These are phyloP conservation scores for Chlorociboria aeruginascens DNA, from an alignment of 495 filamentous ascomycete genomes.

Conservation along the genomic window DNA sequence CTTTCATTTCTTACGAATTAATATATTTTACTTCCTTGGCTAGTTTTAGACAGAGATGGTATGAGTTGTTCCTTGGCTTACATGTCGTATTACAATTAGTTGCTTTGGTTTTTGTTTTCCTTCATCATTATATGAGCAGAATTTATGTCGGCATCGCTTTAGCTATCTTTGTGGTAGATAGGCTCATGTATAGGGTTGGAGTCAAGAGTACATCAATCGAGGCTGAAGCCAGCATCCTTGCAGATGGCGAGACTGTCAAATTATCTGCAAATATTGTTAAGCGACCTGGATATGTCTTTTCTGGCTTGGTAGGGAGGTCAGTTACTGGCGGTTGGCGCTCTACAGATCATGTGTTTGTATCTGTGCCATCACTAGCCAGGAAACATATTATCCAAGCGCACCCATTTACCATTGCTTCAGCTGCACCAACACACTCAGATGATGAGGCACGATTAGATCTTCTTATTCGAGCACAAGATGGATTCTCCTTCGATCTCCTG, in stretches of 20 bases:
- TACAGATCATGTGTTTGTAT: constrained; percentile 47
- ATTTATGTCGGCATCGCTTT: constrained; percentile 31
- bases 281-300: neutral
- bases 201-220: constrained; percentile 30
- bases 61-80: constrained; percentile 45
- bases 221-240: constrained; percentile 34
- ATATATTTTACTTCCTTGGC: constrained; percentile 39
- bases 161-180: constrained; percentile 44
- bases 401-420: constrained; percentile 50
- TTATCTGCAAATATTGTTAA: constrained; percentile 26
- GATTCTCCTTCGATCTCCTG: constrained; percentile 45
- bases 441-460: constrained; percentile 33
- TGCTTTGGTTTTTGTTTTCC: constrained; percentile 39
- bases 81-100: constrained; percentile 42
- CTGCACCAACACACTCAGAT: constrained; percentile 20
- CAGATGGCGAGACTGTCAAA: constrained; percentile 37
- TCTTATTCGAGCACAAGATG: constrained; percentile 43
- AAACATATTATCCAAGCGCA: constrained; percentile 40
- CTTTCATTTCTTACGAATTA: constrained; percentile 37
- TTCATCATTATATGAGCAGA: constrained; percentile 32
- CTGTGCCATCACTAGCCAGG: constrained; percentile 34
- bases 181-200: constrained; percentile 40
- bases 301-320: constrained; percentile 16
- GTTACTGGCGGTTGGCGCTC: constrained; percentile 40
- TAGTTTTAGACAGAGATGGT: constrained; percentile 37